Percentiles rank a stretch among this genome's conserved stretches.
These are phyloP conservation scores for Paramecium sexaurelia DNA, from an alignment of 73 alveolate genomes.

Conservation along the genomic window DNA sequence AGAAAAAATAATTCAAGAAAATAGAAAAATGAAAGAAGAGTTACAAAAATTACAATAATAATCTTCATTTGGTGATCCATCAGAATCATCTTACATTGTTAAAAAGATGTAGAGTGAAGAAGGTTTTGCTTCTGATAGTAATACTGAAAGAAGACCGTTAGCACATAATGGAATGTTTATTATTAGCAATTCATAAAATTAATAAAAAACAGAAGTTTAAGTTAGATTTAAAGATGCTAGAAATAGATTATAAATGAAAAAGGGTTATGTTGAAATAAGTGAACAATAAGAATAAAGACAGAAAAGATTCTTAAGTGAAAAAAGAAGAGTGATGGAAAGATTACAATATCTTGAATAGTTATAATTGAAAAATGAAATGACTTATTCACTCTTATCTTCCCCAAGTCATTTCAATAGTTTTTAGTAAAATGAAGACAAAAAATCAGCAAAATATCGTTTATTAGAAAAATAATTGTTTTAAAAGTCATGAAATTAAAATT, in stretches of 20 bases:
- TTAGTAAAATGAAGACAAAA: not conserved
- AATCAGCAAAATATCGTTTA: not conserved
- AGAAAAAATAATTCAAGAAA: constrained; percentile 78
- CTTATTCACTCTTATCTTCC: not conserved
- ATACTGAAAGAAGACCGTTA: constrained; percentile 29
- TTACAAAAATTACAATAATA: constrained; percentile 52
- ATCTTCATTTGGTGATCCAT: not conserved
- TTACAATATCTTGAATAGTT: constrained; percentile 20
- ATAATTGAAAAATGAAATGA: constrained; percentile 22
- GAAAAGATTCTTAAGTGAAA: constrained; percentile 46
- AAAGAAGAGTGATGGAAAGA: constrained; percentile 62
- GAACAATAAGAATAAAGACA: constrained; percentile 12
- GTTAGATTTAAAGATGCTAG: not conserved
- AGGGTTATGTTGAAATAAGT: constrained; percentile 5
- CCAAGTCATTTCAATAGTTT: constrained; percentile 2
- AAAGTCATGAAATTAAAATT: not conserved
- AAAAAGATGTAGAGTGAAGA: constrained; percentile 3
- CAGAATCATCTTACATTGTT: not conserved
- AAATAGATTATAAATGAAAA: not conserved
- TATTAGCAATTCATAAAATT: not conserved
- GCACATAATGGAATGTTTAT: not conserved
- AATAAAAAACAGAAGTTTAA: constrained; percentile 33
- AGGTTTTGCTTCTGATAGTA: constrained; percentile 9
- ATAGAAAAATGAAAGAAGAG: constrained; percentile 76
- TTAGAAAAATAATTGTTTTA: not conserved